Base-by-base conservation (phyloP, 2,329 filamentous ascomycete genomes). In the Shiraia sp. region DNA sequence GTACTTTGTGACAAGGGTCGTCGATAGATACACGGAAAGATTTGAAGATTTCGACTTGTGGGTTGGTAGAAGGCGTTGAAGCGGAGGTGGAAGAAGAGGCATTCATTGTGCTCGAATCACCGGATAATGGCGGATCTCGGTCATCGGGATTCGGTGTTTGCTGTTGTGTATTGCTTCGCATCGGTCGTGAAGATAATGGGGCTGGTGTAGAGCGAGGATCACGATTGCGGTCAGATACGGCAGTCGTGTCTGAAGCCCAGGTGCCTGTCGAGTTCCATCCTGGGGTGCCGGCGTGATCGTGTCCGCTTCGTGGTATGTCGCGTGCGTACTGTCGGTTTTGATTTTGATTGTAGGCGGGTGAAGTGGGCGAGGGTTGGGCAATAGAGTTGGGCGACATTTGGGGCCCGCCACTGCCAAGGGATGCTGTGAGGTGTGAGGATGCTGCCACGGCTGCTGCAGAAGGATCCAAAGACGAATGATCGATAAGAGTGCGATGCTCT, bases 21-120 rank as follows among this genome's bases (percentile, higher is more conserved):
- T 99, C 93, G 81, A 97, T 95, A 66, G 88, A 93, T 49, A 99
- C 93, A 27, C 92, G 86, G 80, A 99, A 99, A 1, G 89, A 95
- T 70, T 99, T 99, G 83, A 97, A 97, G 45, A 99, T 96, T 70
- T 99, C 93, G 45, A 96, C 91, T 55, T 76, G 73, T 9, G 74
- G 73, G 47, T 77, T 77, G 39, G 66, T 57, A 10, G 66, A 67
- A 6, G 59, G 52, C 1, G 62, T 46, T 36, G 53, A 47, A 22
- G 55, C 32, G 25, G 59, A 50, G 15, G 51, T 37, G 36, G 55
- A 49, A n/a, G 59, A 38, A 40, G 55, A 36, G 3, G 52, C 51
- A 30, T 54, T 65, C 36, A 56, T 55, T 2, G 53, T 49, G 17
- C 40, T 51, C n/a, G 64, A 61, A 42, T 65, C 65, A 25, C 56